Evolutionary conservation across 192 early-diverging fungal species (phyloP).

Genomic region (Umbelopsis sp.): DNA sequence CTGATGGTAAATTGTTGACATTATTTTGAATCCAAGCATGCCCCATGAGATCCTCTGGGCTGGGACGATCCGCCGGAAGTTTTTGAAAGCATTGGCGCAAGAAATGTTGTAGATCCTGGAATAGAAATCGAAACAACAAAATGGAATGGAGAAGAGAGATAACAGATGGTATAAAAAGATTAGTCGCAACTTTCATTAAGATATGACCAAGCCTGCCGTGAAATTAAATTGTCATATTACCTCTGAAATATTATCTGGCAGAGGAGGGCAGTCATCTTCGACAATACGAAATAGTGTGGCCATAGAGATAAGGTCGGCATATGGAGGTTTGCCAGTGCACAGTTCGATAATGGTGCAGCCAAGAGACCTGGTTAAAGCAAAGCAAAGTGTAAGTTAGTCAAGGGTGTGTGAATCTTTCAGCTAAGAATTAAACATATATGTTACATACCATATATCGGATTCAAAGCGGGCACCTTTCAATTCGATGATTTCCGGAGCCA

Average conservation of each 20-base stretch:
- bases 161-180: not conserved
- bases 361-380: conserved; percentile 69
- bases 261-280: conserved; percentile 86
- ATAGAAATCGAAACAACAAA: not conserved
- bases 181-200: not conserved
- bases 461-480: conserved; percentile 84
- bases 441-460: conserved; percentile 87
- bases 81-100: conserved; percentile 84
- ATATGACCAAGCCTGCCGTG: too few species aligned
- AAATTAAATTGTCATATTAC: too few species aligned
- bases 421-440: not conserved
- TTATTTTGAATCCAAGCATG: conserved; percentile 73
- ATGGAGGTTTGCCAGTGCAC: conserved; percentile 91
- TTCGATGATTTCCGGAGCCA: conserved; percentile 92
- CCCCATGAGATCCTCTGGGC: conserved; percentile 69
- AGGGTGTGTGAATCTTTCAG: not conserved
- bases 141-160: not conserved
- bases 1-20: not conserved
- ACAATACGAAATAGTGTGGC: conserved; percentile 93
- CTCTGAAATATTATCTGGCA: conserved; percentile 78
- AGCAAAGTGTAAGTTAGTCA: not conserved
- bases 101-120: conserved; percentile 73
- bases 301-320: conserved; percentile 82
- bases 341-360: conserved; percentile 96
- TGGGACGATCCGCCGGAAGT: conserved; percentile 68